Conservation (phyloP, 2,329 filamentous ascomycete species). For the Corinectria fuckeliana region DNA sequence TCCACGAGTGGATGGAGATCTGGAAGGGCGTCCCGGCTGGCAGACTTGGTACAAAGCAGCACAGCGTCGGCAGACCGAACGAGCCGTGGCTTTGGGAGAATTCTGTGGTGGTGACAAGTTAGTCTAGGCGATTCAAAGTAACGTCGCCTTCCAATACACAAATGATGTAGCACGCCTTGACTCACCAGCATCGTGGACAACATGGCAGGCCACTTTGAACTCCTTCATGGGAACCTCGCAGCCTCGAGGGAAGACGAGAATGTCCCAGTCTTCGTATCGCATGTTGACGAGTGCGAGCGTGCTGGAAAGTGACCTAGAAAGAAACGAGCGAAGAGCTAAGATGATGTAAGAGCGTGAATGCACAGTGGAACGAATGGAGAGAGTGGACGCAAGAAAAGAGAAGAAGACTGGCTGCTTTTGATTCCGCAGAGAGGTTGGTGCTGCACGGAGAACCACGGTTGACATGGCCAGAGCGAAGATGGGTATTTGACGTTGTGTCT, state of each 20-base stretch:
- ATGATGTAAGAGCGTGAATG: slow-evolving; percentile 7
- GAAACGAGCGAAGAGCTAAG: slow-evolving; percentile 11
- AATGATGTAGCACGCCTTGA: not conserved
- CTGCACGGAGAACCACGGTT: not conserved
- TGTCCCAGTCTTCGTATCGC: slow-evolving; percentile 88
- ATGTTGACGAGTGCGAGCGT: slow-evolving; percentile 53
- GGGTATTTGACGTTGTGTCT: not conserved
- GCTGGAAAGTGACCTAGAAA: slow-evolving; percentile 36
- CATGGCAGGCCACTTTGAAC: slow-evolving; percentile 80
- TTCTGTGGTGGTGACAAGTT: slow-evolving; percentile 46
- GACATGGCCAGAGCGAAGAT: not conserved
- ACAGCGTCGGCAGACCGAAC: slow-evolving; percentile 67
- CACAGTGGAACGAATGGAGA: slow-evolving; percentile 2
- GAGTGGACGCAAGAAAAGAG: not conserved
- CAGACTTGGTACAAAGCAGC: slow-evolving; percentile 74
- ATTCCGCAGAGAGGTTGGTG: not conserved
- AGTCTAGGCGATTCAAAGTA: not conserved
- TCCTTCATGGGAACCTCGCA: slow-evolving; percentile 77
- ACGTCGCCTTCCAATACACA: not conserved
- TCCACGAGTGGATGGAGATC: slow-evolving; percentile 79
- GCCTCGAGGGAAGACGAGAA: slow-evolving; percentile 75
- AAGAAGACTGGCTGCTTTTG: not conserved
- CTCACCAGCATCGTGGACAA: slow-evolving; percentile 60
- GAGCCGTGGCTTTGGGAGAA: slow-evolving; percentile 58
- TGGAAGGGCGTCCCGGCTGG: slow-evolving; percentile 65